These are phyloP conservation scores for Podaxis carcinomalis DNA, from an alignment of 768 basidiomycete species.

Conservation along the genomic window DNA sequence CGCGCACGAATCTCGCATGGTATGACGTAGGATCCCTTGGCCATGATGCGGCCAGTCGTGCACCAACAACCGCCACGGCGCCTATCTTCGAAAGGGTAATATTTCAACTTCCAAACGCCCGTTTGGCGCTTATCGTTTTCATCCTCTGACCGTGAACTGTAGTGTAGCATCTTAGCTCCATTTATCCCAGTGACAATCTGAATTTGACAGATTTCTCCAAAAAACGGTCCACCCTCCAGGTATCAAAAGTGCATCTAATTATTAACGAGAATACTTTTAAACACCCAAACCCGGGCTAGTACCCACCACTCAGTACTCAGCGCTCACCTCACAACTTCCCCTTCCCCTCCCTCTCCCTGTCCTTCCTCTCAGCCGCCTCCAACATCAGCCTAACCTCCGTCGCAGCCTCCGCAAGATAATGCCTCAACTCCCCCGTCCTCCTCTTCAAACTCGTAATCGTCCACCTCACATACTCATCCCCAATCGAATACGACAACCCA, in stretches of 20 bases:
- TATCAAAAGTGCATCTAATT: not conserved
- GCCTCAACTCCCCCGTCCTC: conserved; percentile 48
- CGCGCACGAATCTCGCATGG: too few species aligned
- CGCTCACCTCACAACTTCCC: conserved; percentile 9
- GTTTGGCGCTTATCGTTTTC: too few species aligned
- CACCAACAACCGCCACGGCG: too few species aligned
- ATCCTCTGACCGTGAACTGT: too few species aligned
- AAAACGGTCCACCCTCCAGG: not conserved
- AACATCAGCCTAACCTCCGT: conserved; percentile 74
- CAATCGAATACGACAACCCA: conserved; percentile 88
- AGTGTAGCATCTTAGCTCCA: not conserved
- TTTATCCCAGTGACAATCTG: not conserved
- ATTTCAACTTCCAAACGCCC: too few species aligned
- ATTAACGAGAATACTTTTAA: not conserved
- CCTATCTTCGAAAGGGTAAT: too few species aligned
- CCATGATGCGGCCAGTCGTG: not conserved
- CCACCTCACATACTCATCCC: conserved; percentile 82
- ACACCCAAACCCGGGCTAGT: too few species aligned
- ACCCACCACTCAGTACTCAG: too few species aligned
- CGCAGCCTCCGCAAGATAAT: conserved; percentile 78
- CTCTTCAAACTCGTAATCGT: conserved; percentile 76
- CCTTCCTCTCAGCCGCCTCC: conserved; percentile 53
- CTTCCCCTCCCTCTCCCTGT: conserved; percentile 23
- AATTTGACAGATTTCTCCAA: not conserved
- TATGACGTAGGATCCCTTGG: not conserved